Evolutionary conservation across 495 filamentous ascomycete genomes (phyloP), one percentile per base, ranked within the genome.

Genomic region (Neurospora intermedia): DNA sequence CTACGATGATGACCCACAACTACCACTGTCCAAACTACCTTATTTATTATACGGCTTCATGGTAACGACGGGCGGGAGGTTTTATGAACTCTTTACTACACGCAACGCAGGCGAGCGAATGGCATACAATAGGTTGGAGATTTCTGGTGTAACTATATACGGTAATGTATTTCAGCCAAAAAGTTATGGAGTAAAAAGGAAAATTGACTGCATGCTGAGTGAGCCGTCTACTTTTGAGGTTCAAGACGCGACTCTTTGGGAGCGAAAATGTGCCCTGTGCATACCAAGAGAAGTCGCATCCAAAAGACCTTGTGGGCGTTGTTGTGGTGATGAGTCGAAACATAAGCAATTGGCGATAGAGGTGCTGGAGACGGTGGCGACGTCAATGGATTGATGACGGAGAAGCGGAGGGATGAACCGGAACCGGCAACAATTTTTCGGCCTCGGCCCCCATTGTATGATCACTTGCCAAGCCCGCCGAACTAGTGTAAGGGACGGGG

Each of bases 61-160:
- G 46, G 59, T 62, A 62, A 62, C 54, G 27, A 66, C 54, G 62
- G 70, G 72, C 11, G 54, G 76, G 74, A 72, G 72, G 54, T 75
- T 75, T 76, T 45, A 59, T 39, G 70, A 72, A 69, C 69, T 76
- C 75, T 72, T 73, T 35, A 62, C 62, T 59, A 69, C 72, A 72
- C 69, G 74, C 76, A 46, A 77, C 75, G 77, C 77, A 74, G 73
- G 78, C 78, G 74, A 75, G 78, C 78, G 54, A 62, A 62, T 31
- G 23, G 54, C 13, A 62, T 62, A 62, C 54, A 62, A 62, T 35
- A 62, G 54, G 54, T 35, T 18, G 54, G 54, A 62, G 54, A 35
- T 62, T 6, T 62, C 54, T 7, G 54, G 54, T 62, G 54, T 62
- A 31, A 62, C 54, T 62, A 62, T 62, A 62, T 62, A 62, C 54